Conservation (phyloP, 495 filamentous ascomycete genomes). For the Patellaria atrata region DNA sequence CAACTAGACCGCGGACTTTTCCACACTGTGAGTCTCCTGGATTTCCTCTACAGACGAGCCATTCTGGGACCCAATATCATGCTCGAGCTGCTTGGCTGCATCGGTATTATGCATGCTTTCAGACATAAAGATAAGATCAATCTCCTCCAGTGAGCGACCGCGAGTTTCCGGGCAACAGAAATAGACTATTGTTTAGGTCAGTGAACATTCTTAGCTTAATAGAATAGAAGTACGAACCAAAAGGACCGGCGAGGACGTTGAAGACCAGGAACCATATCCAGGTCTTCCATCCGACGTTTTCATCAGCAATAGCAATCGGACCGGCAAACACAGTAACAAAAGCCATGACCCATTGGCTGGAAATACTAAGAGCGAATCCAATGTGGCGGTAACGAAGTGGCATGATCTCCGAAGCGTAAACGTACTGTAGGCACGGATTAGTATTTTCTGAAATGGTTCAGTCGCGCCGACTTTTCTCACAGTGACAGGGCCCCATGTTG, state of each 20-base stretch:
- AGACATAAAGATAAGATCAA: conserved; percentile 33
- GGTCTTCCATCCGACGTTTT: conserved; percentile 16
- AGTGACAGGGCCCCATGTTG: conserved; percentile 6
- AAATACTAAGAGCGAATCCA: conserved; percentile 5
- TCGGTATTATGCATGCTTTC: background rate
- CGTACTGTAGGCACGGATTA: conserved; percentile 7
- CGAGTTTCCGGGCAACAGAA: conserved; percentile 51
- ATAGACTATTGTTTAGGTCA: conserved; percentile 32
- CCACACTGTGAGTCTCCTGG: no score
- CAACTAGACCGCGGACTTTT: no score
- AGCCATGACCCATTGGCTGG: conserved; percentile 15
- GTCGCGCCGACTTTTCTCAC: no score
- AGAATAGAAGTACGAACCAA: conserved; percentile 28
- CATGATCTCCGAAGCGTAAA: conserved; percentile 10
- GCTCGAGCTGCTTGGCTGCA: conserved; percentile 2
- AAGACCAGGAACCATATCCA: conserved; percentile 27
- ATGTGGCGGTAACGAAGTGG: conserved; percentile 10
- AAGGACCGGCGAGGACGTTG: conserved; percentile 42
- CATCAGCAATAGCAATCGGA: conserved; percentile 13
- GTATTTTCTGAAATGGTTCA: no score
- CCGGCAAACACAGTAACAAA: conserved; percentile 17
- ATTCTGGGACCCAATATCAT: conserved; percentile 1
- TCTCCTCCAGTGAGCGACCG: conserved; percentile 35
- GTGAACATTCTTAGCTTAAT: no score
- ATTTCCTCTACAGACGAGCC: no score